Percentiles rank a stretch among this genome's conserved stretches.
phyloP scores from a whole-genome alignment of 1,284 basidiomycete species.

The Heterobasidion annosum region DNA sequence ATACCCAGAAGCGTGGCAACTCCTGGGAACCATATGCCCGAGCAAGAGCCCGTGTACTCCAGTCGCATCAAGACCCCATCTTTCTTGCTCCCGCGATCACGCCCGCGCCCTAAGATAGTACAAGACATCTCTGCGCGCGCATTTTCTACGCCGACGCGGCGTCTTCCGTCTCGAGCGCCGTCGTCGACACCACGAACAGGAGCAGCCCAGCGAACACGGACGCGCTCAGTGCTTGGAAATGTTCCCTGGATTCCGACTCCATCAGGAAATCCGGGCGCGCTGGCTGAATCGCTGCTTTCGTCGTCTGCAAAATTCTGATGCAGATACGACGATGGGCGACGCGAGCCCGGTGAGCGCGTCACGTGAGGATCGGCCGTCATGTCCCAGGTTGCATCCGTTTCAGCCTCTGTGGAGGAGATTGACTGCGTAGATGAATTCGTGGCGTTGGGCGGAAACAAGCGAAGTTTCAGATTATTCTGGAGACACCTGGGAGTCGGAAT shows the following conservation, averaged over 20 bases:
- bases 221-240: conserved; percentile 65
- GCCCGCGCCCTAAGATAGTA: conserved; percentile 40
- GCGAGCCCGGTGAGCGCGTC: conserved; percentile 38
- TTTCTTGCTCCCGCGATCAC: conserved; percentile 24
- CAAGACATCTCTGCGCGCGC: conserved; percentile 60
- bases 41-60: conserved; percentile 64
- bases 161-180: conserved; percentile 32
- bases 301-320: conserved; percentile 70
- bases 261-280: conserved; percentile 40
- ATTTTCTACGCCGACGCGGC: conserved; percentile 57
- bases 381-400: conserved; percentile 54
- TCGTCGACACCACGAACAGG: conserved; percentile 43
- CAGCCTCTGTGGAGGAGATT: conserved; percentile 62
- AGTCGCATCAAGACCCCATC: conserved; percentile 62
- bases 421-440: conserved; percentile 57
- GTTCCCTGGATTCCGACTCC: conserved; percentile 66
- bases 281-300: conserved; percentile 68
- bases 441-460: conserved; percentile 53
- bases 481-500: conserved; percentile 70
- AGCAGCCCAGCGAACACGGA: conserved; percentile 70
- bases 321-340: conserved; percentile 43
- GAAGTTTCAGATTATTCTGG: conserved; percentile 63
- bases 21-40: conserved; percentile 70
- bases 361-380: conserved; percentile 71
- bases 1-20: conserved; percentile 74